phyloP scores from a whole-genome alignment of 768 basidiomycete species.

The Psilocybe cyanescens region DNA sequence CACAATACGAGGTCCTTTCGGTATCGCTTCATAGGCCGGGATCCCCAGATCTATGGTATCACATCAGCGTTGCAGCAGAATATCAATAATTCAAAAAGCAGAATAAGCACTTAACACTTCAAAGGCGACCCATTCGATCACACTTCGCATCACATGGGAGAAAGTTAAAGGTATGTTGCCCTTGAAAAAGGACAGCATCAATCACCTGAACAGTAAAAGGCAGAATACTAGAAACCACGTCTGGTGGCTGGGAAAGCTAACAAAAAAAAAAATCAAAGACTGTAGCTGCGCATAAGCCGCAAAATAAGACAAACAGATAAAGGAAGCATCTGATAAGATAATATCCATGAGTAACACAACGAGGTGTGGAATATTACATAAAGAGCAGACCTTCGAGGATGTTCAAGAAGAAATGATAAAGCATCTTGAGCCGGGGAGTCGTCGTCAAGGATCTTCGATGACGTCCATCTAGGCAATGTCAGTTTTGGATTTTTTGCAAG shows the following conservation, averaged over 20 bases:
- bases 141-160: slow-evolving; percentile 31
- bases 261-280: too few relatives aligned
- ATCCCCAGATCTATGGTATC: slow-evolving; percentile 42
- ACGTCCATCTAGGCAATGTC: slow-evolving; percentile 53
- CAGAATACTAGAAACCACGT: slow-evolving; percentile 72
- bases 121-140: slow-evolving; percentile 74
- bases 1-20: slow-evolving; percentile 41
- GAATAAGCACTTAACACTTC: slow-evolving; percentile 54
- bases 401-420: slow-evolving; percentile 75
- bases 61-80: neutral
- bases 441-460: slow-evolving; percentile 51
- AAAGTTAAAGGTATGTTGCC: neutral
- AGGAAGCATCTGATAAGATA: slow-evolving; percentile 54
- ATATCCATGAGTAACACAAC: neutral
- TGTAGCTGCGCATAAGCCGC: too few relatives aligned
- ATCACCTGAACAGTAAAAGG: slow-evolving; percentile 59
- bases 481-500: neutral
- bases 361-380: neutral
- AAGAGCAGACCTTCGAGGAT: slow-evolving; percentile 62
- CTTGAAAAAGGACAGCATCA: neutral
- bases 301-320: slow-evolving; percentile 47
- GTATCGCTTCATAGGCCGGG: slow-evolving; percentile 38
- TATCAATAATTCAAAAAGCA: neutral
- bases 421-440: slow-evolving; percentile 53
- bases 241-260: slow-evolving; percentile 71